phyloP scores from a whole-genome alignment of 2,329 filamentous ascomycete genomes.

The Whalleya microplaca region DNA sequence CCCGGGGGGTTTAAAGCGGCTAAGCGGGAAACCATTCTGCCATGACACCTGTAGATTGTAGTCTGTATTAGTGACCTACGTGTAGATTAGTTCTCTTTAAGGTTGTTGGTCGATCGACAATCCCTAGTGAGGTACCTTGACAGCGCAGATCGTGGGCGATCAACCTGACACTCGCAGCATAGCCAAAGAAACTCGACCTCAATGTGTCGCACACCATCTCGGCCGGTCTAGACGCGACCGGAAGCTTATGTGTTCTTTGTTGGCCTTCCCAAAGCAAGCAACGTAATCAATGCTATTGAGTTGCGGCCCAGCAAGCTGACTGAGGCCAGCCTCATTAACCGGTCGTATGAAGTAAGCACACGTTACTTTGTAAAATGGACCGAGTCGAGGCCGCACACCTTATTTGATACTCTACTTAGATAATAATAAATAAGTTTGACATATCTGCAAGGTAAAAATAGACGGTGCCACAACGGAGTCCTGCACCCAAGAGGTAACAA shows the following conservation, averaged over 20 bases:
- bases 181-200: slow-evolving; percentile 1
- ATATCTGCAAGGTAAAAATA: background rate
- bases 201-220: slow-evolving; percentile 12
- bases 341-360: slow-evolving; percentile 19
- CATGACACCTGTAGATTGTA: too few relatives aligned
- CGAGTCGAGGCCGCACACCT: slow-evolving; percentile 16
- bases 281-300: background rate
- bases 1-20: background rate
- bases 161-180: slow-evolving; percentile 7
- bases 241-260: slow-evolving; percentile 15
- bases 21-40: background rate
- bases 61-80: too few relatives aligned
- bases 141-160: slow-evolving; percentile 17
- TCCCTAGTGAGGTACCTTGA: slow-evolving; percentile 7
- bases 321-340: slow-evolving; percentile 2
- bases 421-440: background rate
- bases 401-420: background rate
- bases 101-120: background rate
- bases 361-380: slow-evolving; percentile 16
- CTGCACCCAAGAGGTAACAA: too few relatives aligned
- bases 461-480: background rate
- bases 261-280: slow-evolving; percentile 16
- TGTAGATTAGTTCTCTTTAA: background rate
- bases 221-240: slow-evolving; percentile 27
- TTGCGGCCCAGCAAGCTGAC: slow-evolving; percentile 9